These are phyloP conservation scores for Candida easanensis DNA, from an alignment of 805 yeast genomes.

Conservation along the genomic window DNA sequence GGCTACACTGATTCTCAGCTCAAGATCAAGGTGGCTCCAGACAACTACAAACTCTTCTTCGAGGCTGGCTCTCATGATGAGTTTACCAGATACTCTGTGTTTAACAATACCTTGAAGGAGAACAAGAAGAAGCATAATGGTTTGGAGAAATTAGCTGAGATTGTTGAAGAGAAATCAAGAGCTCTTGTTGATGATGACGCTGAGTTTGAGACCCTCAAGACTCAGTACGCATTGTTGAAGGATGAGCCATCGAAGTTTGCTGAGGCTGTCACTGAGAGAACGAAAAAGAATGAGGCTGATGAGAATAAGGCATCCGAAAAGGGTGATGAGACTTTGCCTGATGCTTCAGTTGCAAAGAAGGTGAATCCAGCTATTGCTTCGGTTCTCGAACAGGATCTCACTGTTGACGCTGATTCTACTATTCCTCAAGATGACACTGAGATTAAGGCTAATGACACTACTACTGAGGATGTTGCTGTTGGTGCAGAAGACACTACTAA, in stretches of 20 bases:
- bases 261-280: slow-evolving; percentile 10
- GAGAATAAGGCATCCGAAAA: slow-evolving; percentile 22
- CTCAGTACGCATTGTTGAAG: slow-evolving; percentile 3
- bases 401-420: slow-evolving; percentile 47
- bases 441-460: slow-evolving; percentile 36
- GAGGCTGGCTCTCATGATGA: slow-evolving; percentile 78
- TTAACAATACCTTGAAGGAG: slow-evolving; percentile 31
- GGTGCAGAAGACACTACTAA: slow-evolving; percentile 26
- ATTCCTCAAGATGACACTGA: slow-evolving; percentile 48
- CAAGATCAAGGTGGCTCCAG: slow-evolving; percentile 74
- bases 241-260: slow-evolving; percentile 13
- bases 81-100: slow-evolving; percentile 61
- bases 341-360: slow-evolving; percentile 15
- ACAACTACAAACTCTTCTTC: slow-evolving; percentile 76
- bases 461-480: slow-evolving; percentile 47
- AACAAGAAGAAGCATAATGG: slow-evolving; percentile 35
- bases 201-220: slow-evolving; percentile 8
- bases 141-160: slow-evolving; percentile 28
- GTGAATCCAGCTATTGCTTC: slow-evolving; percentile 24
- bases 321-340: slow-evolving; percentile 21
- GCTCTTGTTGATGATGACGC: slow-evolving; percentile 13
- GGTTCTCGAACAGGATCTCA: slow-evolving; percentile 27
- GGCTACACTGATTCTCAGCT: slow-evolving; percentile 69
- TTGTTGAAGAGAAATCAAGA: slow-evolving; percentile 6
- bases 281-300: slow-evolving; percentile 10